Percentiles rank a stretch among this genome's conserved stretches.
Evolutionary conservation across 2,329 filamentous ascomycete species (phyloP).

Genomic region (Calonectria pauciramosa): DNA sequence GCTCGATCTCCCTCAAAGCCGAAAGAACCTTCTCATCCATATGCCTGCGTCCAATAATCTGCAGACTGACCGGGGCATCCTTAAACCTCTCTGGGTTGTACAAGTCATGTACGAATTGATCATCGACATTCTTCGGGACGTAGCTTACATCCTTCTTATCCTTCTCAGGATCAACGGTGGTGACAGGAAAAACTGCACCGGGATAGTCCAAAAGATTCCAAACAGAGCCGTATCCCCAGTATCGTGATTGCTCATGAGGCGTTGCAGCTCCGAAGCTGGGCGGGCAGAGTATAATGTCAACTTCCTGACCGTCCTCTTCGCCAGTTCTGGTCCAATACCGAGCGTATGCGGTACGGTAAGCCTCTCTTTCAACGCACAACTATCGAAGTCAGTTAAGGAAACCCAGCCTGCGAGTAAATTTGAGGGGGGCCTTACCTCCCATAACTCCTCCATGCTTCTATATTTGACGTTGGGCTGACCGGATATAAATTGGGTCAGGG

Average conservation of each 20-base stretch:
- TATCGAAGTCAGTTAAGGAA: constrained; percentile 9
- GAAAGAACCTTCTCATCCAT: constrained; percentile 49
- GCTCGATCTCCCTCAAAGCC: constrained; percentile 42
- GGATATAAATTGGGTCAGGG: constrained; percentile 71
- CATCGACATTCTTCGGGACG: constrained; percentile 44
- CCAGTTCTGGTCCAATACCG: constrained; percentile 55
- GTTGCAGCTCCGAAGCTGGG: constrained; percentile 64
- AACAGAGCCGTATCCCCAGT: constrained; percentile 75
- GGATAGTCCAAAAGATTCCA: constrained; percentile 81
- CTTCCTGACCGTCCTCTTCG: constrained; percentile 43
- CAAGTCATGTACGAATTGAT: constrained; percentile 46
- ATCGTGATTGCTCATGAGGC: constrained; percentile 59
- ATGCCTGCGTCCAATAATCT: constrained; percentile 45
- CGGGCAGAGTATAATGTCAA: constrained; percentile 75
- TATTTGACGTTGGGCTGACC: constrained; percentile 61
- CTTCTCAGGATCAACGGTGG: constrained; percentile 42
- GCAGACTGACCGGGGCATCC: constrained; percentile 44
- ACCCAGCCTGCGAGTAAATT: neutral
- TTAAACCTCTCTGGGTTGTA: constrained; percentile 44
- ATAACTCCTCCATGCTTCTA: constrained; percentile 56
- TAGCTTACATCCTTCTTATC: constrained; percentile 43
- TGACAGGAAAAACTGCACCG: constrained; percentile 70
- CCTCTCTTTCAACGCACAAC: constrained; percentile 55
- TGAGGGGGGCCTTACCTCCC: constrained; percentile 50
- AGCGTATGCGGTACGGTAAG: constrained; percentile 54